Conservation (phyloP, 331 rosid species). For the Arachis monticola region DNA sequence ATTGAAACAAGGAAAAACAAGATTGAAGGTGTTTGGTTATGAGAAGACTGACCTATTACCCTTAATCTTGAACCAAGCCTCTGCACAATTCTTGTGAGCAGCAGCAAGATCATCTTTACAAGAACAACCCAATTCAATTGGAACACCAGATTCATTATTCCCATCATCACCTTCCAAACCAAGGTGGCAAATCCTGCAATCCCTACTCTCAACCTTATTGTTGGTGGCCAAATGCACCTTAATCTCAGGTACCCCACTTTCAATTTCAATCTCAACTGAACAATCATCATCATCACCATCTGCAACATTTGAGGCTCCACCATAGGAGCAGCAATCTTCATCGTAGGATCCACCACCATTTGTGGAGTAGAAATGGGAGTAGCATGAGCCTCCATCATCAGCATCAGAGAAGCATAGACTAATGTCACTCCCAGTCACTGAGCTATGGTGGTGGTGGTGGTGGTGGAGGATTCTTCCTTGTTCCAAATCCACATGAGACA, state of each 20-base stretch:
- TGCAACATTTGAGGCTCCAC: slow-evolving; percentile 56
- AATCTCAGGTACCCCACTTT: slow-evolving; percentile 58
- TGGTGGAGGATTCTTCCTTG: slow-evolving; percentile 45
- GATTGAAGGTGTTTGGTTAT: not conserved
- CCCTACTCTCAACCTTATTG: slow-evolving; percentile 57
- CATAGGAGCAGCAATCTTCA: slow-evolving; percentile 61
- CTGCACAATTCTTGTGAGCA: slow-evolving; percentile 80
- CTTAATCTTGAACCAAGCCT: slow-evolving; percentile 81
- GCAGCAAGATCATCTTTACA: slow-evolving; percentile 79
- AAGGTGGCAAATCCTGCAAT: slow-evolving; percentile 83
- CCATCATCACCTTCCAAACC: slow-evolving; percentile 68
- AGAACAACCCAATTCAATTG: slow-evolving; percentile 79
- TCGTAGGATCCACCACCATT: slow-evolving; percentile 83
- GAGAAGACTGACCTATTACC: slow-evolving; percentile 67
- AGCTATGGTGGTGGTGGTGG: slow-evolving; percentile 34
- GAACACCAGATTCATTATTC: slow-evolving; percentile 66
- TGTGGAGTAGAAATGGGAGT: slow-evolving; percentile 75
- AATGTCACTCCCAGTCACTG: slow-evolving; percentile 53
- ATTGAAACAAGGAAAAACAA: not conserved
- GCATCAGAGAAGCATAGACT: slow-evolving; percentile 73
- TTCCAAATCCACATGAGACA: slow-evolving; percentile 66
- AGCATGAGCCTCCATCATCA: slow-evolving; percentile 68
- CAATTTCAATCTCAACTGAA: slow-evolving; percentile 57
- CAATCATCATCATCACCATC: slow-evolving; percentile 41
- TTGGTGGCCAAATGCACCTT: slow-evolving; percentile 60